These are phyloP conservation scores for Phytopythium ostracodes DNA, from an alignment of 352 stramenopile species.

Conservation along the genomic window DNA sequence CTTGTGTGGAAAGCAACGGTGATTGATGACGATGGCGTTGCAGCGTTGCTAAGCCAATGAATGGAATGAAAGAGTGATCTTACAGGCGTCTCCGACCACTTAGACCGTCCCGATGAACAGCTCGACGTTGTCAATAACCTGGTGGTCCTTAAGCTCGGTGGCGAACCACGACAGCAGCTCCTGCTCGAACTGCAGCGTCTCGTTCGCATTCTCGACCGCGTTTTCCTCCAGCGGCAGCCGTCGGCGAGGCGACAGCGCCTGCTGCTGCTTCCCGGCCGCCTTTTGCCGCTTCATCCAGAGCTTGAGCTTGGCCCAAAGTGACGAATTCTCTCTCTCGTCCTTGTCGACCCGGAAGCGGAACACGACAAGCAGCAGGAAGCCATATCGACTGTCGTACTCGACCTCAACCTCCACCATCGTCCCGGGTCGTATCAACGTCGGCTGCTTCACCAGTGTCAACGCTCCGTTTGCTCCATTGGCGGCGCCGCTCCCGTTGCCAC, in stretches of 20 bases:
- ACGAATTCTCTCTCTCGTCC: constrained; percentile 9
- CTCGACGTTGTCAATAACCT: constrained; percentile 38
- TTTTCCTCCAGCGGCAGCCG: constrained; percentile 1
- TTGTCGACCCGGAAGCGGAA: constrained; percentile 39
- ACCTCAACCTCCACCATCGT: constrained; percentile 76
- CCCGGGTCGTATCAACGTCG: constrained; percentile 19
- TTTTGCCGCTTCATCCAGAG: neutral
- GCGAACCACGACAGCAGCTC: constrained; percentile 53
- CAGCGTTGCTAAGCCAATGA: no score
- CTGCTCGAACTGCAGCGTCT: constrained; percentile 33
- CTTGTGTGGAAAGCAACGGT: neutral
- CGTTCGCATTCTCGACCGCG: constrained; percentile 5
- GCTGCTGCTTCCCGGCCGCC: neutral
- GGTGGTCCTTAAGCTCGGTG: constrained; percentile 46
- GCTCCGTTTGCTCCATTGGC: neutral
- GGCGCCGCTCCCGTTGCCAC: neutral
- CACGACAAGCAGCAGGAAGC: constrained; percentile 46
- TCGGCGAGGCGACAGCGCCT: neutral
- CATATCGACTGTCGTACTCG: constrained; percentile 51
- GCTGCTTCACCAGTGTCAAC: neutral
- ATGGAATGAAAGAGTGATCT: no score
- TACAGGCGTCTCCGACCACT: no score
- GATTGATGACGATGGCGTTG: neutral
- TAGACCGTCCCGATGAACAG: constrained; percentile 22
- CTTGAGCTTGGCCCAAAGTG: neutral